Percentiles rank a stretch among this genome's conserved stretches.
phyloP scores from a whole-genome alignment of 148 eudicot species.

The Diospyros kaki region DNA sequence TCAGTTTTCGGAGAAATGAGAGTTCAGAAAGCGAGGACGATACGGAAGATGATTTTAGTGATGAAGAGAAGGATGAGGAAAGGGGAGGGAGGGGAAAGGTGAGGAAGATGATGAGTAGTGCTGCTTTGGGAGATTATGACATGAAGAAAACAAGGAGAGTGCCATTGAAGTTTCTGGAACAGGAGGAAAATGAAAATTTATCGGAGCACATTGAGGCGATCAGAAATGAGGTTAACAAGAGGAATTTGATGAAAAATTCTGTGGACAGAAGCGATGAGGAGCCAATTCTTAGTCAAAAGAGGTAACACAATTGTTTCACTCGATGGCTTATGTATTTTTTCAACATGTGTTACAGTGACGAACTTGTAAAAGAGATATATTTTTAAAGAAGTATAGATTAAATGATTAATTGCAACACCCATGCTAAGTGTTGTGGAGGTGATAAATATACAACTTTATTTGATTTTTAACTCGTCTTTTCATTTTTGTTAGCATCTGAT shows the following conservation, averaged over 20 bases:
- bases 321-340: conserved; percentile 2
- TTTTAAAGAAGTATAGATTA: background rate
- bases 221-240: conserved; percentile 38
- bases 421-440: too few relatives aligned
- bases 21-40: conserved; percentile 37
- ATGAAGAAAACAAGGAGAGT: conserved; percentile 45
- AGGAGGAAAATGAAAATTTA: conserved; percentile 48
- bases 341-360: background rate
- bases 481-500: too few relatives aligned
- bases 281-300: conserved; percentile 49
- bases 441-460: too few relatives aligned
- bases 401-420: background rate
- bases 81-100: conserved; percentile 21
- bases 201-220: conserved; percentile 42
- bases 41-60: conserved; percentile 26
- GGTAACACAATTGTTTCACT: conserved; percentile 32
- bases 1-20: conserved; percentile 26
- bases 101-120: conserved; percentile 57
- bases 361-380: background rate
- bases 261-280: conserved; percentile 33
- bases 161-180: conserved; percentile 50
- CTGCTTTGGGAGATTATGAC: conserved; percentile 74
- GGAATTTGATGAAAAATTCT: conserved; percentile 28
- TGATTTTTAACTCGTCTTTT: too few relatives aligned
- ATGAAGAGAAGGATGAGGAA: conserved; percentile 25